A percentile compares a stretch with the other conserved stretches of the same genome.
phyloP scores from a whole-genome alignment of 2,329 filamentous ascomycete genomes.

The Canariomyces notabilis region DNA sequence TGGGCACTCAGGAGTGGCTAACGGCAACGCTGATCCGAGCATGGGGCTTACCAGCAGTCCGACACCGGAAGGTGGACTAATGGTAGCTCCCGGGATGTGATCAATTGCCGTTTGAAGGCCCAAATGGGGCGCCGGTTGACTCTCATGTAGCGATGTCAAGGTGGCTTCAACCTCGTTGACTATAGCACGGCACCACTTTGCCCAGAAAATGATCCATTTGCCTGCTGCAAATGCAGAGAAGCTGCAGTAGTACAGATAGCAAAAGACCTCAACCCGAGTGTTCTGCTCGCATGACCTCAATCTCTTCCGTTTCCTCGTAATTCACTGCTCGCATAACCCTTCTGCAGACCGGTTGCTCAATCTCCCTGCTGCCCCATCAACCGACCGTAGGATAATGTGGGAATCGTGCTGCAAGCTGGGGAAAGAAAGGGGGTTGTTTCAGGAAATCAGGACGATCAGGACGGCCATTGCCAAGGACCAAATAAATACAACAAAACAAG shows the following conservation, averaged over 20 bases:
- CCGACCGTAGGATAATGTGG: neutral
- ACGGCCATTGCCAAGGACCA: neutral
- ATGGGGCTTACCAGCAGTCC: neutral
- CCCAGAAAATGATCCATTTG: conserved; percentile 1
- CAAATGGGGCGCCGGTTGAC: neutral
- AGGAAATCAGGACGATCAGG: neutral
- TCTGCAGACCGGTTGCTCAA: neutral
- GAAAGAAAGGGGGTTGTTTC: neutral
- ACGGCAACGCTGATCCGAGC: neutral
- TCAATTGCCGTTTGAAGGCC: neutral
- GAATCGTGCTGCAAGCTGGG: neutral
- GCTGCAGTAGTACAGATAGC: conserved; percentile 15
- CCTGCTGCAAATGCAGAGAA: conserved; percentile 8
- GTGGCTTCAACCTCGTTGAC: neutral
- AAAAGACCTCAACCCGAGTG: conserved; percentile 8
- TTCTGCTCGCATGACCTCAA: conserved; percentile 3
- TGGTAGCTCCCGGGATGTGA: neutral
- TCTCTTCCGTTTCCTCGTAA: neutral
- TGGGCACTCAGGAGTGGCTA: conserved; percentile 1
- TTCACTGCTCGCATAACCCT: neutral
- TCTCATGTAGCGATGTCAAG: neutral
- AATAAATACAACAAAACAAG: conserved; percentile 3
- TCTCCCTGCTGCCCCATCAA: neutral
- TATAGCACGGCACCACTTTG: neutral
- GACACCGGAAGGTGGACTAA: neutral